Conservation (phyloP, 176 grass and related monocot species). For the Olyra latifolia region DNA sequence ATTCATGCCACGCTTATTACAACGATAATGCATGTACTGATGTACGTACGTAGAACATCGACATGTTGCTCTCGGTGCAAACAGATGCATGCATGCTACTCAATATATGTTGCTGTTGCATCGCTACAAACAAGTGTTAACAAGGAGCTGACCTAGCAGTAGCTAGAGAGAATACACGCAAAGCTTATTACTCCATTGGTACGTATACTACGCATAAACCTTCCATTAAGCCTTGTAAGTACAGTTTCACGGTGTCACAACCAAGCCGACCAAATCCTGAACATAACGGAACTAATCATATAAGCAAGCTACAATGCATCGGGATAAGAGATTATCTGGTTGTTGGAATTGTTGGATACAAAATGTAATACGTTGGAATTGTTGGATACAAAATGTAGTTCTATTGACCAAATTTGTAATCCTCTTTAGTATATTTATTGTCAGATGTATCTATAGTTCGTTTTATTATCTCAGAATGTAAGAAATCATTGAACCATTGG, state of each 20-base stretch:
- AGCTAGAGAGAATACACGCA: not conserved
- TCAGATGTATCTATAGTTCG: no score
- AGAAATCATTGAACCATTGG: no score
- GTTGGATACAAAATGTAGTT: not conserved
- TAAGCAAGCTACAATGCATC: no score
- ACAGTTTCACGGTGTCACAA: not conserved
- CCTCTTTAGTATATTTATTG: no score
- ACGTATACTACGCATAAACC: not conserved
- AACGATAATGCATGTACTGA: not conserved
- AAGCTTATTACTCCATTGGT: not conserved
- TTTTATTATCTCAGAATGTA: no score
- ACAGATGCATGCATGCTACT: not conserved
- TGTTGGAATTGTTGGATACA: no score
- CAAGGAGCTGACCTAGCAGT: not conserved
- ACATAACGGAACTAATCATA: not conserved
- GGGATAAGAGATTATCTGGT: no score
- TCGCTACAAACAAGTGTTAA: not conserved
- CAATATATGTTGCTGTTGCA: not conserved
- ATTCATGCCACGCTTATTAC: constrained; percentile 28
- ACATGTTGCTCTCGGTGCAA: not conserved
- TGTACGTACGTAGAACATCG: not conserved
- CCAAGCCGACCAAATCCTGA: not conserved
- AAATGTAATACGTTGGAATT: no score
- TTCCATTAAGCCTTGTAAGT: not conserved
- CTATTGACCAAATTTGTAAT: no score